A percentile compares a stretch with the other conserved stretches of the same genome.
phyloP scores from a whole-genome alignment of 2,329 filamentous ascomycete species.

The Ophiostoma sp. region DNA sequence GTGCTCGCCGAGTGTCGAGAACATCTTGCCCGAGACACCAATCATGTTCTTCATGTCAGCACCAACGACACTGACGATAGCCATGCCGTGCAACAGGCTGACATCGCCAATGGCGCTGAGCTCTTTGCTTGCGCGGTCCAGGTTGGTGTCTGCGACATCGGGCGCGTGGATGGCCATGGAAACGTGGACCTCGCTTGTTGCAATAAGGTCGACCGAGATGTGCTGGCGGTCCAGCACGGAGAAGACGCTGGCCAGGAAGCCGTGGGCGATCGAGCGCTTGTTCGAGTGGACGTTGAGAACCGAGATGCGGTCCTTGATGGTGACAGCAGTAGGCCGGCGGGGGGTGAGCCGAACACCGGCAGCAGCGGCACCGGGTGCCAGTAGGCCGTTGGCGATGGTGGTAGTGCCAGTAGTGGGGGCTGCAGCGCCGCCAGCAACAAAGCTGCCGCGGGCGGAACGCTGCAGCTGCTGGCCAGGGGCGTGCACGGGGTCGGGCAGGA shows the following conservation, averaged over 20 bases:
- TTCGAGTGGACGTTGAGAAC: slow-evolving; percentile 98
- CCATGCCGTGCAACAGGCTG: slow-evolving; percentile 85
- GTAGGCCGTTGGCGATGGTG: slow-evolving; percentile 3
- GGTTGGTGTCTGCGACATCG: slow-evolving; percentile 51
- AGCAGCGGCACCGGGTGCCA: slow-evolving; percentile 21
- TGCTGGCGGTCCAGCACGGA: slow-evolving; percentile 80
- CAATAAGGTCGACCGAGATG: slow-evolving; percentile 92
- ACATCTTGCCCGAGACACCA: slow-evolving; percentile 90
- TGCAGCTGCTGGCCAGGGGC: slow-evolving; percentile 54
- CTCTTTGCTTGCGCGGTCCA: slow-evolving; percentile 50
- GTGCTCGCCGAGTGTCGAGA: slow-evolving; percentile 86
- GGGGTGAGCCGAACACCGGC: slow-evolving; percentile 49
- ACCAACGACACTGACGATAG: slow-evolving; percentile 89
- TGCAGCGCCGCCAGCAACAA: neutral
- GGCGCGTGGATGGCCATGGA: slow-evolving; percentile 93
- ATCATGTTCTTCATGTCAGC: slow-evolving; percentile 98
- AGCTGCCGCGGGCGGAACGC: slow-evolving; percentile 32
- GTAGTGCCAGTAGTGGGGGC: slow-evolving; percentile 29
- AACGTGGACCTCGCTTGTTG: slow-evolving; percentile 92
- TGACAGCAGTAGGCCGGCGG: slow-evolving; percentile 80
- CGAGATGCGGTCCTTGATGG: slow-evolving; percentile 93
- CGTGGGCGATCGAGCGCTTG: slow-evolving; percentile 90
- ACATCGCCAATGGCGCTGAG: slow-evolving; percentile 80
- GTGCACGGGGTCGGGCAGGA: slow-evolving; percentile 66
- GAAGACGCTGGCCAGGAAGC: slow-evolving; percentile 93